These are phyloP conservation scores for Cryptococcus maquisensis DNA, from an alignment of 1,284 basidiomycete species.

Conservation along the genomic window DNA sequence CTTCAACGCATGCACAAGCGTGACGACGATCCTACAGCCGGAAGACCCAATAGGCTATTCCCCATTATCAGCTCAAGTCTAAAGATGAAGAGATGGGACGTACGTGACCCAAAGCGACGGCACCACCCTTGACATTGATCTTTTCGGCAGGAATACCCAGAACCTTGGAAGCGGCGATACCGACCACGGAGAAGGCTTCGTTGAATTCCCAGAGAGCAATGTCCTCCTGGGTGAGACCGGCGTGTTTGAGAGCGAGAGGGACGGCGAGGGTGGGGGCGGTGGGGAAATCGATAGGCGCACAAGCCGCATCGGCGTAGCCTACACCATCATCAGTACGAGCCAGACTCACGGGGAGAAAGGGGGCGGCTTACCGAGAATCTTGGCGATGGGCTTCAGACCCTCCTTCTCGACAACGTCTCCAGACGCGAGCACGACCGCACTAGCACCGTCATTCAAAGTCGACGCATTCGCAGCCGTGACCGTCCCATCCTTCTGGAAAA, in stretches of 20 bases:
- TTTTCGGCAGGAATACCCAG: constrained; percentile 78
- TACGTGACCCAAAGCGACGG: constrained; percentile 84
- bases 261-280: constrained; percentile 88
- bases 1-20: constrained; percentile 86
- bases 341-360: neutral
- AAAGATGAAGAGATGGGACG: constrained; percentile 13
- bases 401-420: constrained; percentile 84
- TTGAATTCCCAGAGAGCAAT: constrained; percentile 95
- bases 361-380: constrained; percentile 69
- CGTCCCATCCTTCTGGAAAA: constrained; percentile 81
- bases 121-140: constrained; percentile 91
- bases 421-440: constrained; percentile 87
- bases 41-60: constrained; percentile 82
- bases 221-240: constrained; percentile 76
- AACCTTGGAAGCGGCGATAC: constrained; percentile 84
- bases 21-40: constrained; percentile 91
- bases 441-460: constrained; percentile 96
- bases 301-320: constrained; percentile 96
- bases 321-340: constrained; percentile 9
- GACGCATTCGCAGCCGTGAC: constrained; percentile 96
- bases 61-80: constrained; percentile 8
- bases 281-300: constrained; percentile 96
- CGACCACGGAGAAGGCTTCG: constrained; percentile 95
- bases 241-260: constrained; percentile 81
- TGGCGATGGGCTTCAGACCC: constrained; percentile 83